Conservation (phyloP, 441 rosid genomes). For the Eutrema salsugineum region DNA sequence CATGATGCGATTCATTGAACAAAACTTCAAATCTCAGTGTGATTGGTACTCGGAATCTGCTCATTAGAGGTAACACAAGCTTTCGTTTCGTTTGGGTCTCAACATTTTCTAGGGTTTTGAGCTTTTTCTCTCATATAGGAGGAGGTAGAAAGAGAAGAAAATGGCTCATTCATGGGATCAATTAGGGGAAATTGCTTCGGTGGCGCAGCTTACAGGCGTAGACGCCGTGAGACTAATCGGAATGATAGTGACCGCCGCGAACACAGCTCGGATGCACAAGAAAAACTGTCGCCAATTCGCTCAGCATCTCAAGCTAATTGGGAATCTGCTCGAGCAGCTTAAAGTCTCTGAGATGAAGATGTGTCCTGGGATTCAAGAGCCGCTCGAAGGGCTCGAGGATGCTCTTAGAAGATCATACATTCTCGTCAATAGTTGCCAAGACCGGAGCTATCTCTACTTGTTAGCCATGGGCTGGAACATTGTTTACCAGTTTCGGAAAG, state of each 20-base stretch:
- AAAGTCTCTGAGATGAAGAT: slow-evolving; percentile 79
- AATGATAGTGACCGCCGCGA: slow-evolving; percentile 78
- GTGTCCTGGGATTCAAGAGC: slow-evolving; percentile 78
- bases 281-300: slow-evolving; percentile 93
- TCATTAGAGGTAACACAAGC: neutral
- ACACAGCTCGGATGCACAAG: slow-evolving; percentile 90
- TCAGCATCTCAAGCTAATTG: slow-evolving; percentile 83
- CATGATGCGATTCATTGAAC: neutral
- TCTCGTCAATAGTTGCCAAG: slow-evolving; percentile 83
- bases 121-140: neutral
- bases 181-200: slow-evolving; percentile 70
- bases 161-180: slow-evolving; percentile 77
- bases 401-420: slow-evolving; percentile 79
- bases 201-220: slow-evolving; percentile 77
- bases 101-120: neutral
- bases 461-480: slow-evolving; percentile 99
- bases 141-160: neutral
- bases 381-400: slow-evolving; percentile 90
- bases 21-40: neutral
- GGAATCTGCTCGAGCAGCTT: slow-evolving; percentile 80
- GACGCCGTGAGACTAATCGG: slow-evolving; percentile 87
- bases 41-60: neutral
- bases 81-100: no score
- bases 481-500: slow-evolving; percentile 86
- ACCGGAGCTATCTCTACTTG: slow-evolving; percentile 82